Conservation (phyloP, 2,329 filamentous ascomycete species). For the Paraconiothyrium sp. region DNA sequence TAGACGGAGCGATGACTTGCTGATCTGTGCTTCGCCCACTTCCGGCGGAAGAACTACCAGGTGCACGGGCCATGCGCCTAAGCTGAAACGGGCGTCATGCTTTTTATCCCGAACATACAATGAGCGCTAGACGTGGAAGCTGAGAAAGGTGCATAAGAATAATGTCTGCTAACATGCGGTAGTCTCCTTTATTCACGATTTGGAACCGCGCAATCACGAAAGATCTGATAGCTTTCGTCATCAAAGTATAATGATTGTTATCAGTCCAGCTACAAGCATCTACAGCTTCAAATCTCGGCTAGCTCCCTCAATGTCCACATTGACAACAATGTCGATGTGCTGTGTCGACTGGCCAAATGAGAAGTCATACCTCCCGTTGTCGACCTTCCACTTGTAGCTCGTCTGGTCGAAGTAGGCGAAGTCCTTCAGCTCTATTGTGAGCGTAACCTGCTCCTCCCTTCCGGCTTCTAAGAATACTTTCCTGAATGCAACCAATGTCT, state of each 20-base stretch:
- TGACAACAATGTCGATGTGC: slow-evolving; percentile 36
- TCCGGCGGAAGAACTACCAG: neutral
- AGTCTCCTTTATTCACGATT: too few species aligned
- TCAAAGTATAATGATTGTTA: neutral
- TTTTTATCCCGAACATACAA: neutral
- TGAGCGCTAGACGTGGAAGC: neutral
- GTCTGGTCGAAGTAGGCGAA: slow-evolving; percentile 47
- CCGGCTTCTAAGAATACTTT: slow-evolving; percentile 69
- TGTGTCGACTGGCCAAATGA: slow-evolving; percentile 43
- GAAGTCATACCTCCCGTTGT: slow-evolving; percentile 42
- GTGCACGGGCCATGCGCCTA: slow-evolving; percentile 5
- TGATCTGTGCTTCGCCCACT: neutral
- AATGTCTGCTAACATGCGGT: too few species aligned
- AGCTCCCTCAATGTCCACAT: slow-evolving; percentile 31
- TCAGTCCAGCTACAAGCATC: neutral
- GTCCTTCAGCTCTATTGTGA: slow-evolving; percentile 49
- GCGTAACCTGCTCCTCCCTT: slow-evolving; percentile 65
- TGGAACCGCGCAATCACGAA: too few species aligned
- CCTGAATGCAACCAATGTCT: slow-evolving; percentile 74
- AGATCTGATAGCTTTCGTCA: neutral
- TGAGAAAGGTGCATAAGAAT: too few species aligned
- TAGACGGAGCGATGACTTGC: neutral
- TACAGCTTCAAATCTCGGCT: slow-evolving; percentile 31
- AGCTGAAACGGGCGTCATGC: neutral
- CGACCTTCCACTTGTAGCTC: slow-evolving; percentile 39